These are phyloP conservation scores for Citrus trifoliata DNA, from an alignment of 345 rosid species.

Conservation along the genomic window DNA sequence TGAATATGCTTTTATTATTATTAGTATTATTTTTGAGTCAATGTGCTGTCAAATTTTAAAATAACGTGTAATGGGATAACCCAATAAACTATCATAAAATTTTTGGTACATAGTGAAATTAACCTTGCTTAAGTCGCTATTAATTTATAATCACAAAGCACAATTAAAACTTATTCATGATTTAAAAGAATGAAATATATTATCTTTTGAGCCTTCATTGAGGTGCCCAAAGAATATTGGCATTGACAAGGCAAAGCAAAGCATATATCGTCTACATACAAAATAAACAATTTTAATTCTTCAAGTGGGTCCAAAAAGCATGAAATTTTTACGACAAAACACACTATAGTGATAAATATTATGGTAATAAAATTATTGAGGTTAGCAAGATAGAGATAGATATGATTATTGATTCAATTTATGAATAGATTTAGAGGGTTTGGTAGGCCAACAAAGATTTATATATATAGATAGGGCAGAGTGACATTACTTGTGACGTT, in stretches of 20 bases:
- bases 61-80: not conserved
- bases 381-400: slow-evolving; percentile 15
- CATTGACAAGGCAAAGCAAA: slow-evolving; percentile 19
- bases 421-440: not conserved
- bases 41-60: too few relatives aligned
- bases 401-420: slow-evolving; percentile 20
- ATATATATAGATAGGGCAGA: not conserved
- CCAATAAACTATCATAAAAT: not conserved
- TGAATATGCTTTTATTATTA: too few relatives aligned
- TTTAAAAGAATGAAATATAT: not conserved
- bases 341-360: not conserved
- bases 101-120: not conserved
- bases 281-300: slow-evolving; percentile 2
- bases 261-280: not conserved
- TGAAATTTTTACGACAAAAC: not conserved
- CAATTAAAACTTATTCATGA: not conserved
- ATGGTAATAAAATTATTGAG: not conserved
- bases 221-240: not conserved
- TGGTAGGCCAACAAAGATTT: slow-evolving; percentile 31
- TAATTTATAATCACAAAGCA: slow-evolving; percentile 5
- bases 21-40: too few relatives aligned
- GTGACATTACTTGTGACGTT: slow-evolving; percentile 4
- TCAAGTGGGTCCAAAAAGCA: slow-evolving; percentile 7
- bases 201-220: slow-evolving; percentile 2
- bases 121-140: not conserved